Percentiles rank a stretch among this genome's conserved stretches.
These are phyloP conservation scores for Suhomyces tanzawaensis DNA, from an alignment of 805 yeast genomes.

Conservation along the genomic window DNA sequence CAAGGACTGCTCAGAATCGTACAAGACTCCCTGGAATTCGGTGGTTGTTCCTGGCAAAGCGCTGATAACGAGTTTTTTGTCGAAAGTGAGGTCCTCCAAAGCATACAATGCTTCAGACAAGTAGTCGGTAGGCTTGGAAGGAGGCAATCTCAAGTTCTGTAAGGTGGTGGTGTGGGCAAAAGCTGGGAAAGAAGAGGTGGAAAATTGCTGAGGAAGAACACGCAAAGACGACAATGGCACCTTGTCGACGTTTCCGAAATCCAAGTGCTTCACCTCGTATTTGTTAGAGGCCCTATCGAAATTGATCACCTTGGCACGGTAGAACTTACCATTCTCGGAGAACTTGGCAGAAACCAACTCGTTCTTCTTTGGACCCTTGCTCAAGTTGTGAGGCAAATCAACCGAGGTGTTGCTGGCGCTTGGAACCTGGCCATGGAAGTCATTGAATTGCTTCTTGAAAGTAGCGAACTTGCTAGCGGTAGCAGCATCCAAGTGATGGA, in stretches of 20 bases:
- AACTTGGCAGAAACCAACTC: conserved; percentile 57
- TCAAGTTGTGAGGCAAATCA: conserved; percentile 39
- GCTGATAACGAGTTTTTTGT: conserved; percentile 53
- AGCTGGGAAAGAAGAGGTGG: conserved; percentile 37
- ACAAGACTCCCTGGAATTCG: conserved; percentile 52
- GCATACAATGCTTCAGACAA: conserved; percentile 51
- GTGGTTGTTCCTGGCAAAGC: conserved; percentile 43
- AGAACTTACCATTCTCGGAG: conserved; percentile 51
- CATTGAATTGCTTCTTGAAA: conserved; percentile 49
- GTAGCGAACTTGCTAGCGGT: conserved; percentile 34
- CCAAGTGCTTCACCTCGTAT: conserved; percentile 57
- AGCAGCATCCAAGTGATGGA: conserved; percentile 42
- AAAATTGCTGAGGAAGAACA: conserved; percentile 51
- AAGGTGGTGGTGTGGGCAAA: conserved; percentile 57
- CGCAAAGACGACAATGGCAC: conserved; percentile 47
- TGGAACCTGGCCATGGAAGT: conserved; percentile 38
- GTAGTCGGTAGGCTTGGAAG: conserved; percentile 53
- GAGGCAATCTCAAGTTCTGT: conserved; percentile 57
- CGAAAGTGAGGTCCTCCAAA: conserved; percentile 52
- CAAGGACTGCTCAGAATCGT: conserved; percentile 54
- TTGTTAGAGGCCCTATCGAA: conserved; percentile 43
- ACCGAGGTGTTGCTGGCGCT: conserved; percentile 36
- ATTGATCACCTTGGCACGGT: conserved; percentile 54
- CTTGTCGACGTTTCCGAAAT: conserved; percentile 54
- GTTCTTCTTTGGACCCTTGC: conserved; percentile 48